These are phyloP conservation scores for Clarireedia paspali DNA, from an alignment of 2,329 filamentous ascomycete species.

Conservation along the genomic window DNA sequence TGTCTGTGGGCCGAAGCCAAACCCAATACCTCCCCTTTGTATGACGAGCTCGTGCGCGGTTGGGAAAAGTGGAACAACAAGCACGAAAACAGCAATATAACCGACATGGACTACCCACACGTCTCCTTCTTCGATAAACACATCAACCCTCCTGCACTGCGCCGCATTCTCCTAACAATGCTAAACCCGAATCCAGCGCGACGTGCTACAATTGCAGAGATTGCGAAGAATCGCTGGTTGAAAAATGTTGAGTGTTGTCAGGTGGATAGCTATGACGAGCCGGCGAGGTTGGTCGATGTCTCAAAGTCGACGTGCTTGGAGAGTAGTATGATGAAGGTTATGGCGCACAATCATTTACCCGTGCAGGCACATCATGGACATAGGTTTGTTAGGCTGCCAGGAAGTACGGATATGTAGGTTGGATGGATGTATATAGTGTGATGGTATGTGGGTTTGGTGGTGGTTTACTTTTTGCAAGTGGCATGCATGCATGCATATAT, in stretches of 20 bases:
- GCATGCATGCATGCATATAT: too few relatives aligned
- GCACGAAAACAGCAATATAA: constrained; percentile 38
- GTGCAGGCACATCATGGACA: too few relatives aligned
- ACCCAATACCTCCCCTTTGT: constrained; percentile 40
- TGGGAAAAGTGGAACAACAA: constrained; percentile 62
- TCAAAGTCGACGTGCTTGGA: constrained; percentile 28
- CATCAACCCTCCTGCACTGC: constrained; percentile 60
- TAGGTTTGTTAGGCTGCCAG: too few relatives aligned
- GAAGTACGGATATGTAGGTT: too few relatives aligned
- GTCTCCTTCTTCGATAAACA: constrained; percentile 56
- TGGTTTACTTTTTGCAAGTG: too few relatives aligned
- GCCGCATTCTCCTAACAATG: constrained; percentile 71
- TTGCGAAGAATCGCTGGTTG: constrained; percentile 64
- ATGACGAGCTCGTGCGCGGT: constrained; percentile 54
- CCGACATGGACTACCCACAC: constrained; percentile 58
- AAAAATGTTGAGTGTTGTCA: constrained; percentile 74
- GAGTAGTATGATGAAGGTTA: too few relatives aligned
- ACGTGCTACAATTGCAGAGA: constrained; percentile 61
- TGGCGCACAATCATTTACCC: too few relatives aligned
- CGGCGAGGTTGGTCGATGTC: constrained; percentile 53
- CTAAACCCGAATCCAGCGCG: constrained; percentile 68
- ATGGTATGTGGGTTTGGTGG: too few relatives aligned
- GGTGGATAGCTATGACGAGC: constrained; percentile 58
- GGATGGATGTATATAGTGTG: too few relatives aligned
- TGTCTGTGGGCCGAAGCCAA: constrained; percentile 69